Evolutionary conservation across 257 asterid species (phyloP), one percentile per base, ranked within the genome.

Genomic region (Striga asiatica): DNA sequence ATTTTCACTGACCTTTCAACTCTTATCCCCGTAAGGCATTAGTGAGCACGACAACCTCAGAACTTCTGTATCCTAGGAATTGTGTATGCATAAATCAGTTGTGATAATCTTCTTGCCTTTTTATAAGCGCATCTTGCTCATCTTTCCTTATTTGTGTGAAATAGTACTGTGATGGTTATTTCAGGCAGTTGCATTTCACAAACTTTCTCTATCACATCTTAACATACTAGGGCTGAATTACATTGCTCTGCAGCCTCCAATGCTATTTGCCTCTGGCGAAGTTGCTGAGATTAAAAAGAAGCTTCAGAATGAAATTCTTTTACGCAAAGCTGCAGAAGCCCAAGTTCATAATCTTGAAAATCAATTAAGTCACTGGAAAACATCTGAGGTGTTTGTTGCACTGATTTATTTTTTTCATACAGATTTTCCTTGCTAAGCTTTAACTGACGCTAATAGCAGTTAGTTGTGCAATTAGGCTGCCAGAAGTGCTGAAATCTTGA

Each of bases 301-400:
- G 74, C 83, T 81, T 64, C 82, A 74, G 47, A 68, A 58, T 57
- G 96, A 81, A 72, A 77, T 70, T 75, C 76, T 69, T 52, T 67
- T 68, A 32, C 78, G 89, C 56, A 71, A 81, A 72, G 78, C 81
- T 57, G 88, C 86, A 8, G 96, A 83, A 74, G 81, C 77, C 28
- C 84, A 87, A 77, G 66, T 68, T 46, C 66, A 52, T 61, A 67
- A 67, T 67, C 76, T 87, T 18, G 66, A 72, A 68, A 76, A 63
- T 72, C 86, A 83, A 63, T 34, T 76, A 55, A 65, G 57, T 46
- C 88, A 76, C 42, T 75, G 79, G 78, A 75, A 75, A 74, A 79
- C 60, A 62, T 65, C 76, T 22, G 96, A 87, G 96, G 96, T 81
- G 66, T 54, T 52, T 19, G 39, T 60, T 64, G 19, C 17, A 10